Percentiles rank a stretch among this genome's conserved stretches.
Evolutionary conservation across 2,329 filamentous ascomycete species (phyloP).

Genomic region (Penicillium vulpinum): DNA sequence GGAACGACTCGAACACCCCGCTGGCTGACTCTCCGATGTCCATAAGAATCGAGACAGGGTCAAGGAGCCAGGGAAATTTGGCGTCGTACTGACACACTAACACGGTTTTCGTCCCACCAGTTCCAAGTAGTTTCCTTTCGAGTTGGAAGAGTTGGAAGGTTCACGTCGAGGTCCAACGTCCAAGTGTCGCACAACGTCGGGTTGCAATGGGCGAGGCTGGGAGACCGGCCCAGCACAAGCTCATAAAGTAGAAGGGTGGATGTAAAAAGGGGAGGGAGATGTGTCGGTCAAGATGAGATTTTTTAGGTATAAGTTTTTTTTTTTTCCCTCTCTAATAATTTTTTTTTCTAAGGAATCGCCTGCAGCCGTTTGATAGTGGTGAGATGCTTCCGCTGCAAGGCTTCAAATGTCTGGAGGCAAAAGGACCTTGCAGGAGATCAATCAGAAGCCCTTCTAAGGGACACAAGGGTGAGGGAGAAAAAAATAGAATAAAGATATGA

Average conservation of each 20-base stretch:
- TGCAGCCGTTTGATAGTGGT: conserved; percentile 15
- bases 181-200: conserved; percentile 25
- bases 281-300: conserved; percentile 25
- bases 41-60: conserved; percentile 36
- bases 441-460: conserved; percentile 14
- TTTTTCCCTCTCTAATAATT: background rate
- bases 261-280: conserved; percentile 12
- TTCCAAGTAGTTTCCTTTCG: background rate
- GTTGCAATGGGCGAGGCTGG: conserved; percentile 29
- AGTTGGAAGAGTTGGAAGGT: background rate
- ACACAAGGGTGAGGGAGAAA: conserved; percentile 8
- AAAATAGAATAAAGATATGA: conserved; percentile 9
- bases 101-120: background rate
- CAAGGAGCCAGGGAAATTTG: background rate
- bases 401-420: conserved; percentile 24
- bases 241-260: conserved; percentile 15
- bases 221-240: conserved; percentile 21
- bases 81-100: background rate
- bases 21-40: conserved; percentile 33
- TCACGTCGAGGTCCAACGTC: conserved; percentile 10
- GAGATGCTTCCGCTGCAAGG: conserved; percentile 27
- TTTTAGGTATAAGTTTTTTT: conserved; percentile 12
- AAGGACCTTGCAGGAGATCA: conserved; percentile 27
- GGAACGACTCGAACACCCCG: conserved; percentile 38
- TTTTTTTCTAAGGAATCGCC: conserved; percentile 9